phyloP scores from a whole-genome alignment of 345 rosid genomes.

The Rhizophora apiculata region DNA sequence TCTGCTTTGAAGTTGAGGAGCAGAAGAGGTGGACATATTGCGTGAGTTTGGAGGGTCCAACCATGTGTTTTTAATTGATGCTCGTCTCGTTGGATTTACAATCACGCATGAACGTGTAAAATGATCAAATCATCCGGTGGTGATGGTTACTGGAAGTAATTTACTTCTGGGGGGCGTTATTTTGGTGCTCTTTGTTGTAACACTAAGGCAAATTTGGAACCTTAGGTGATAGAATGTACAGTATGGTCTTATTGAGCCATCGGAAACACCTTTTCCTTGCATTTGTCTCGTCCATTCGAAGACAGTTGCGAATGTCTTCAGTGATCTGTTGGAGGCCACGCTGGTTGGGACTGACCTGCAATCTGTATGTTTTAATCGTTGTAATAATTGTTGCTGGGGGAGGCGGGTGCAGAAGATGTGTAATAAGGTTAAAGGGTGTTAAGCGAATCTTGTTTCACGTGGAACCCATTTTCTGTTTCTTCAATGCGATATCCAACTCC shows the following conservation, averaged over 20 bases:
- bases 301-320: background rate
- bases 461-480: no score
- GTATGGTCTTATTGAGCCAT: constrained; percentile 12
- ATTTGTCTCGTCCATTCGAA: background rate
- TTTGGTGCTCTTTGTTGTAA: constrained; percentile 57
- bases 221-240: constrained; percentile 37
- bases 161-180: constrained; percentile 49
- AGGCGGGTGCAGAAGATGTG: no score
- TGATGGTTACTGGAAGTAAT: constrained; percentile 41
- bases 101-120: constrained; percentile 40
- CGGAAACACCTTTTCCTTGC: background rate
- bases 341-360: no score
- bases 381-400: no score
- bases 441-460: no score
- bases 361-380: no score
- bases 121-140: constrained; percentile 24
- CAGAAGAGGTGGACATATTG: background rate
- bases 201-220: constrained; percentile 19
- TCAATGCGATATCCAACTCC: no score
- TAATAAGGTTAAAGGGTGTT: no score
- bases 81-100: constrained; percentile 12
- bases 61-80: constrained; percentile 20
- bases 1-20: constrained; percentile 5
- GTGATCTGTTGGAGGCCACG: background rate
- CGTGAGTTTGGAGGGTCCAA: constrained; percentile 15